Evolutionary conservation across 2,329 filamentous ascomycete genomes (phyloP), one percentile per base, ranked within the genome.

Genomic region (Furcasterigmium furcatum): DNA sequence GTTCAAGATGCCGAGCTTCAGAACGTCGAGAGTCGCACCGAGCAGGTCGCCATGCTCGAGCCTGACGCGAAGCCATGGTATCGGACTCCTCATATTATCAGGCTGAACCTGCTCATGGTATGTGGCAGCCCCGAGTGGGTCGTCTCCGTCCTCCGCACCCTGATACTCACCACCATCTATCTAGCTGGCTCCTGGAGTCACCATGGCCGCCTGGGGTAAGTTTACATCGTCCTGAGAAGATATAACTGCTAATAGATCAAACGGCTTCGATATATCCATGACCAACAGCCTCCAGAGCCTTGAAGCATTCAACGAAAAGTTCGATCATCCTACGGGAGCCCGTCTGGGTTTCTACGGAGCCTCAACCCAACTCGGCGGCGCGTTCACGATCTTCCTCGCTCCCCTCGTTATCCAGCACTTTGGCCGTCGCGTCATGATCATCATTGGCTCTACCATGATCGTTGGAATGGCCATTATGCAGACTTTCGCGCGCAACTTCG

Each of bases 71-170:
- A 34, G 30, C 30, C 30, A 16, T 34, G 30, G 30, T 34, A 38
- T 55, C 53, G 13, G 54, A 53, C 43, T 60, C 51, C 29, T 52
- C 38, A 56, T 57, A 61, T 14, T 51, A 46, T 6, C 47, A 48
- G 44, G 58, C 58, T 45, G 58, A 34, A 34, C n/a, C 30, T 34
- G 57, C 41, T 35, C 18, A 20, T 29, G n/a, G 22, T 48, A 48
- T 9, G 14, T n/a, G n/a, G 8, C n/a, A 8, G 8, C 30, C 30
- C 6, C 30, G 27, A 43, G 10, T n/a, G n/a, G n/a, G n/a, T n/a
- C n/a, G n/a, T n/a, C n/a, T n/a, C n/a, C n/a, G n/a, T n/a, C n/a
- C n/a, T n/a, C n/a, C n/a, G 44, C 20, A 30, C 27, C 19, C 8
- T n/a, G 8, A 34, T 16, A 14, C 30, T 13, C 30, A 27, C 42